These are phyloP conservation scores for Raphanus sativus DNA, from an alignment of 345 rosid genomes.

Conservation along the genomic window DNA sequence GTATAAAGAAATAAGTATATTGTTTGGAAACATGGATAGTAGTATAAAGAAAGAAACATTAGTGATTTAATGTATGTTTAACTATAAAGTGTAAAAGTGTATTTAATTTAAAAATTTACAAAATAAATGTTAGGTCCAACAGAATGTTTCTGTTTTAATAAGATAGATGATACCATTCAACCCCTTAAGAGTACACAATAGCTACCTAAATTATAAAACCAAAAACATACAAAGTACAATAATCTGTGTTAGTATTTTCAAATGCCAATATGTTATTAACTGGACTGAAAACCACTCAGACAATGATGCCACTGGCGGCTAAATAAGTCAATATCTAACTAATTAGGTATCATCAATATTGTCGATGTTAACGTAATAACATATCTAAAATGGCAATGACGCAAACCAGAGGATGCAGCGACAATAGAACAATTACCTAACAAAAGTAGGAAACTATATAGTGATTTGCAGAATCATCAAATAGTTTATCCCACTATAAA, in stretches of 20 bases:
- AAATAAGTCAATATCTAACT: slow-evolving; percentile 7
- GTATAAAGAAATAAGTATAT: too few relatives aligned
- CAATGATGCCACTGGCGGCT: neutral
- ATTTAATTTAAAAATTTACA: too few relatives aligned
- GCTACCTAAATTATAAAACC: neutral
- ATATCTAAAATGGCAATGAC: slow-evolving; percentile 17
- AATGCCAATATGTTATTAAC: neutral
- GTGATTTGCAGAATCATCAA: slow-evolving; percentile 13
- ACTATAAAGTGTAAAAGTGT: too few relatives aligned
- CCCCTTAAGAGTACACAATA: neutral
- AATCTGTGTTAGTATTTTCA: neutral
- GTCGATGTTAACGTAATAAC: slow-evolving; percentile 15
- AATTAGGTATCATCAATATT: neutral
- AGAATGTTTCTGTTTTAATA: too few relatives aligned
- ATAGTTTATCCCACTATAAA: neutral
- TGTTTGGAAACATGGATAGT: too few relatives aligned
- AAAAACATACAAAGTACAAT: neutral
- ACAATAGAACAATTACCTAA: slow-evolving; percentile 35
- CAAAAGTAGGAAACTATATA: slow-evolving; percentile 26
- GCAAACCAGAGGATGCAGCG: slow-evolving; percentile 20
- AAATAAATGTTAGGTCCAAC: too few relatives aligned
- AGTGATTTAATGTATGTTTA: too few relatives aligned
- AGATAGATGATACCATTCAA: neutral
- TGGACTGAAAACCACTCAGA: neutral
- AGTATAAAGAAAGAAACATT: too few relatives aligned